Base-by-base conservation (phyloP, 1,139 yeast species). In the Yamadazyma atlantica region DNA sequence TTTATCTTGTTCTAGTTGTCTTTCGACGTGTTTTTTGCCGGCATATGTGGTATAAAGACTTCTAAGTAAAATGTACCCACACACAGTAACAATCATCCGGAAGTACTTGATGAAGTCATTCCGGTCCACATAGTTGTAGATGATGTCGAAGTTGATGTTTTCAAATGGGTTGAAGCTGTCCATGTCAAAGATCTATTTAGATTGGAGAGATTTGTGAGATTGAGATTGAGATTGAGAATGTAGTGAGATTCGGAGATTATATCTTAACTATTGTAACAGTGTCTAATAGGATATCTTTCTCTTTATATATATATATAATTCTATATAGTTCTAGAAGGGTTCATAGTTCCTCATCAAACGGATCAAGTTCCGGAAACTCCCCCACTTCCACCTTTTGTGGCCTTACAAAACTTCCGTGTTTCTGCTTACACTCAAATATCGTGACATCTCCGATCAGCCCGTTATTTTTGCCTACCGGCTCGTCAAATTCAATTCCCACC, bases 321-420 rank as follows among this genome's bases (percentile, higher is more conserved):
- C n/a, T n/a, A n/a, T n/a, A n/a, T n/a, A n/a, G n/a, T n/a, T n/a
- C n/a, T n/a, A n/a, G n/a, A n/a, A n/a, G n/a, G n/a, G n/a, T n/a
- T n/a, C n/a, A n/a, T n/a, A n/a, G n/a, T n/a, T n/a, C n/a, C n/a
- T n/a, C n/a, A n/a, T 51, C 68, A 45, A 72, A 70, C 11, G 69
- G 65, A 37, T 62, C 67, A 29, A 64, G 42, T 40, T 70, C 75
- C 0, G 80, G 78, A 40, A 64, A 76, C 41, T 77, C 80, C 1
- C 82, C 83, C 17, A 69, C 69, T 45, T 73, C 78, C 7, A 76
- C 73, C 40, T 62, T 66, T 37, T 57, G 59, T 1, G 82, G 80
- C 41, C 64, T 66, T 16, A 76, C 69, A 51, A 77, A 75, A 39
- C 78, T 72, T 1, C 82, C 82, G 45, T 75, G 75, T 23, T 64